Conservation (phyloP, 2,329 filamentous ascomycete species). For the Alternaria novae-zelandiae region DNA sequence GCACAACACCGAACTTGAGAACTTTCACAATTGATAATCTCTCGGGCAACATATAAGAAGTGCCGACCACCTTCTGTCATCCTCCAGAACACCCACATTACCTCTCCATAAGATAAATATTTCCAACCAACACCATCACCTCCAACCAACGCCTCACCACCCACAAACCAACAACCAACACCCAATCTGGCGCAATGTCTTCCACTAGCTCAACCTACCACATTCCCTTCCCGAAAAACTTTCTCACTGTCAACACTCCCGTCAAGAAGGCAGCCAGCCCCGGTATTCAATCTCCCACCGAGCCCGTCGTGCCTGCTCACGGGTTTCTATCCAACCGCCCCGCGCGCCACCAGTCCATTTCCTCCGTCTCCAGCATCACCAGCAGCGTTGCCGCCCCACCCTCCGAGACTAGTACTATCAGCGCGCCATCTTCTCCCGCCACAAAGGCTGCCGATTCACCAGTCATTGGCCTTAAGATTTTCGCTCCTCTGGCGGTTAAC, state of each 20-base stretch:
- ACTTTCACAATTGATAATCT: slow-evolving; percentile 6
- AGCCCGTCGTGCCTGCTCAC: slow-evolving; percentile 36
- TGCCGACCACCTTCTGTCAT: slow-evolving; percentile 12
- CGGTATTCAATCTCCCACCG: slow-evolving; percentile 17
- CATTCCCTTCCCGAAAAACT: slow-evolving; percentile 46
- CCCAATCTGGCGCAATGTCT: slow-evolving; percentile 43
- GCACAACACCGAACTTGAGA: slow-evolving; percentile 7
- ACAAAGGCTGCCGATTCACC: slow-evolving; percentile 34
- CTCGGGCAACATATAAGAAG: slow-evolving; percentile 23
- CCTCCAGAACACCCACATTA: slow-evolving; percentile 11
- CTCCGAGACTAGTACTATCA: slow-evolving; percentile 28
- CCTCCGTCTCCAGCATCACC: slow-evolving; percentile 31
- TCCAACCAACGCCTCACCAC: slow-evolving; percentile 1
- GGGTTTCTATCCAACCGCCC: slow-evolving; percentile 47
- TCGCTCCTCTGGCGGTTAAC: slow-evolving; percentile 46
- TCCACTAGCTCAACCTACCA: slow-evolving; percentile 41
- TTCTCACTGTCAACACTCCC: slow-evolving; percentile 46
- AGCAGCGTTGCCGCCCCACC: slow-evolving; percentile 16
- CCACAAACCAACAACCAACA: slow-evolving; percentile 12
- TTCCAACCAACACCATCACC: slow-evolving; percentile 2
- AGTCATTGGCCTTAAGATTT: slow-evolving; percentile 33
- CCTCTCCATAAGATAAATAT: neutral
- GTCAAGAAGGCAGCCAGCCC: slow-evolving; percentile 25
- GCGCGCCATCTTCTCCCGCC: slow-evolving; percentile 39
- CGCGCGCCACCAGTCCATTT: slow-evolving; percentile 37